These are phyloP conservation scores for Aspergillus calidoustus DNA, from an alignment of 2,329 filamentous ascomycete species.

Conservation along the genomic window DNA sequence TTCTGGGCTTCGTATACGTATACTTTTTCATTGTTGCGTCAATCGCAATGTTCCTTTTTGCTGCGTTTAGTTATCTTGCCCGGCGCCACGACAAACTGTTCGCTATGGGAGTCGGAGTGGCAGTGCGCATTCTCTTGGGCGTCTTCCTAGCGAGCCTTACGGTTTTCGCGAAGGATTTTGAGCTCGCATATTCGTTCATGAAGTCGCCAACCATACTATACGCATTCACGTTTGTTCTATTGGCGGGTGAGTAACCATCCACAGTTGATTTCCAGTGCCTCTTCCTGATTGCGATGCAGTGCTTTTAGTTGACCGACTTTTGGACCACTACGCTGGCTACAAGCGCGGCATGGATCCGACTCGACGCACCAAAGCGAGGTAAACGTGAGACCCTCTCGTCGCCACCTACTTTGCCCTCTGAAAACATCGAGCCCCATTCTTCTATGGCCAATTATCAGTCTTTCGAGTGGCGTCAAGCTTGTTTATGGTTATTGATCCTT, in stretches of 20 bases:
- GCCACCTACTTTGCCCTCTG: neutral
- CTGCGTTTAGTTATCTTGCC: slow-evolving; percentile 37
- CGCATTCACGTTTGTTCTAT: slow-evolving; percentile 37
- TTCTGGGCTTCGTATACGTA: slow-evolving; percentile 45
- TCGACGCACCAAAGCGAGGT: slow-evolving; percentile 31
- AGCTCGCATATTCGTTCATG: slow-evolving; percentile 45
- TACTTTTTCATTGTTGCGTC: slow-evolving; percentile 46
- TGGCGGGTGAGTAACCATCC: slow-evolving; percentile 32
- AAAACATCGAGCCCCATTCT: neutral
- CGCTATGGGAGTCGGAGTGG: slow-evolving; percentile 32
- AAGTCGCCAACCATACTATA: slow-evolving; percentile 46
- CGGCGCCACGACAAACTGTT: slow-evolving; percentile 30
- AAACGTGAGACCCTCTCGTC: slow-evolving; percentile 18
- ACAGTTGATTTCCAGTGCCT: neutral
- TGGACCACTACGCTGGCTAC: slow-evolving; percentile 33
- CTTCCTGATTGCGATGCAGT: slow-evolving; percentile 30
- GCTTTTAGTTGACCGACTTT: slow-evolving; percentile 41
- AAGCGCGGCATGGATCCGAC: slow-evolving; percentile 28
- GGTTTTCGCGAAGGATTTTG: slow-evolving; percentile 37
- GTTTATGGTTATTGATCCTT: slow-evolving; percentile 15
- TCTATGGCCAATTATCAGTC: neutral
- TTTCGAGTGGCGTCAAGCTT: slow-evolving; percentile 5
- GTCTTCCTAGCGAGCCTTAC: slow-evolving; percentile 34
- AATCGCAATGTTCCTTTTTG: slow-evolving; percentile 43
- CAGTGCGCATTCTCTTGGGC: slow-evolving; percentile 36